A percentile compares a stretch with the other conserved stretches of the same genome.
Conservation (phyloP, 768 basidiomycete genomes). For the Megacollybia marginata region DNA sequence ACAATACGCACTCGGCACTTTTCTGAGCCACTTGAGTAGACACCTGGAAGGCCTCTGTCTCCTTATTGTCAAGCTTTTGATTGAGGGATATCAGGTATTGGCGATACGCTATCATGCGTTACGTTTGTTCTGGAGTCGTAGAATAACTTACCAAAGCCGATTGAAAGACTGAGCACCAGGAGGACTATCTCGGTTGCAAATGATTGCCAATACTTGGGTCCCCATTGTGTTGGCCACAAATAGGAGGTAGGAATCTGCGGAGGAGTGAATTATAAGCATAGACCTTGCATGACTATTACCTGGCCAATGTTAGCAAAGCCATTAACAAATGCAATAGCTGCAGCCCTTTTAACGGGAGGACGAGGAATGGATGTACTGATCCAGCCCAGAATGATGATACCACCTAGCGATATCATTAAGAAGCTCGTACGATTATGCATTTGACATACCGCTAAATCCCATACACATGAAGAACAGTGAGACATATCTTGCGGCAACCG, state of each 20-base stretch:
- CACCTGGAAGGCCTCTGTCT: slow-evolving; percentile 6
- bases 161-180: slow-evolving; percentile 7
- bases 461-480: slow-evolving; percentile 12
- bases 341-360: slow-evolving; percentile 60
- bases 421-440: slow-evolving; percentile 2
- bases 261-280: background rate
- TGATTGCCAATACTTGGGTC: slow-evolving; percentile 13
- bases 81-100: slow-evolving; percentile 7
- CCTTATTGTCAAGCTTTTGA: slow-evolving; percentile 8
- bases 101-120: slow-evolving; percentile 4
- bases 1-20: slow-evolving; percentile 7
- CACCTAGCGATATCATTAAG: slow-evolving; percentile 32
- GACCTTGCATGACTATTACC: background rate
- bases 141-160: slow-evolving; percentile 10
- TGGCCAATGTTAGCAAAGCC: slow-evolving; percentile 35
- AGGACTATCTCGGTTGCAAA: slow-evolving; percentile 11
- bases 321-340: slow-evolving; percentile 59
- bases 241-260: slow-evolving; percentile 10
- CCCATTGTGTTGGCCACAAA: slow-evolving; percentile 14
- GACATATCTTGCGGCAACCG: slow-evolving; percentile 7
- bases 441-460: slow-evolving; percentile 8
- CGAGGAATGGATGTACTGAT: slow-evolving; percentile 35
- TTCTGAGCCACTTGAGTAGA: slow-evolving; percentile 4
- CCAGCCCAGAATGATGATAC: slow-evolving; percentile 37
- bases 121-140: background rate